phyloP scores from a whole-genome alignment of 805 yeast genomes.

The Yarrowia deformans region DNA sequence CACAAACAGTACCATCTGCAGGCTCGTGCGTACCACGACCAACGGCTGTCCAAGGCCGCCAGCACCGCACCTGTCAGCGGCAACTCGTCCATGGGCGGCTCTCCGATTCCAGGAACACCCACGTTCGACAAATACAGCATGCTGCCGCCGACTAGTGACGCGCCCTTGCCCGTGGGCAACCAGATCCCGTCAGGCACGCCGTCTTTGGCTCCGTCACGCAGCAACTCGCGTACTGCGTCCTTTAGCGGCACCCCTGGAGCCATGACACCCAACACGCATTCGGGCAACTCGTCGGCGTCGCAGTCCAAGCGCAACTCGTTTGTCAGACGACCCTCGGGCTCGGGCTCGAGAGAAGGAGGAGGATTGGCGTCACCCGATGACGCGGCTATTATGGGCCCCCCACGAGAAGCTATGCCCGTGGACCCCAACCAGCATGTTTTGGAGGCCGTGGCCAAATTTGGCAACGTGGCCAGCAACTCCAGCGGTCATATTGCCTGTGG shows the following conservation, averaged over 20 bases:
- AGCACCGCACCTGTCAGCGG: background rate
- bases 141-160: conserved; percentile 16
- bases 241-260: conserved; percentile 12
- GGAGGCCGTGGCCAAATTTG: conserved; percentile 33
- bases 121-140: conserved; percentile 17
- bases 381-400: conserved; percentile 27
- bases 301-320: conserved; percentile 19
- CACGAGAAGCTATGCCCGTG: conserved; percentile 8
- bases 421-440: conserved; percentile 36
- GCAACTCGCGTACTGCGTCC: conserved; percentile 11
- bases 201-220: conserved; percentile 2
- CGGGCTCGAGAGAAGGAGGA: background rate
- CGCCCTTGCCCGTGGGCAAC: conserved; percentile 18
- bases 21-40: conserved; percentile 22
- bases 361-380: conserved; percentile 24
- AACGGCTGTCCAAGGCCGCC: conserved; percentile 12
- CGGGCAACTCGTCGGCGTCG: conserved; percentile 20
- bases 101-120: conserved; percentile 19
- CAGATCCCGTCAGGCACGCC: conserved; percentile 27
- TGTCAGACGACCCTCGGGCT: conserved; percentile 18
- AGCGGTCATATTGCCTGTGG: conserved; percentile 36
- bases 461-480: conserved; percentile 31
- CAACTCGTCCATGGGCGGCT: conserved; percentile 16
- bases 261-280: conserved; percentile 26
- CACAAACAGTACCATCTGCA: conserved; percentile 28